Conservation (phyloP, 2,329 filamentous ascomycete genomes). For the Plectosphaerella plurivora region DNA sequence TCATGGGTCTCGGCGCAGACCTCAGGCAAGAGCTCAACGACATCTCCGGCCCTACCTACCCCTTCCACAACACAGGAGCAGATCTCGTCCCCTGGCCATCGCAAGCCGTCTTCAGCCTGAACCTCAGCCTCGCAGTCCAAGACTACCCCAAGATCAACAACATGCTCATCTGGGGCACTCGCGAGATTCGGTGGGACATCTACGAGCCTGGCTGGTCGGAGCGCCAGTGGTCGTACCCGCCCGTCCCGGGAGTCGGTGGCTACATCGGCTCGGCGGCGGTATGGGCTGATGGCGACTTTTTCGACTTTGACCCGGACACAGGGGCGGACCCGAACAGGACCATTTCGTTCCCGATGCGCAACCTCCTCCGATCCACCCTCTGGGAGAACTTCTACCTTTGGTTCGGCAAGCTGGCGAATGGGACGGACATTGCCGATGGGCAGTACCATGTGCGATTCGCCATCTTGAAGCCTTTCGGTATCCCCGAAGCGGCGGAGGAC, state of each 20-base stretch:
- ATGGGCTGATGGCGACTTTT: background rate
- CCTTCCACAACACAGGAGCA: no score
- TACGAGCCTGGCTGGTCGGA: constrained; percentile 3
- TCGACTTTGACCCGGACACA: constrained; percentile 1
- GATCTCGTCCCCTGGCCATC: no score
- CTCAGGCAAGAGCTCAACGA: background rate
- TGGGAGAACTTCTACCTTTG: constrained; percentile 24
- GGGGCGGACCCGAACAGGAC: constrained; percentile 17
- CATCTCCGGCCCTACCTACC: background rate
- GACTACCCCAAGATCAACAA: constrained; percentile 13
- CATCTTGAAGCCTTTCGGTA: constrained; percentile 34
- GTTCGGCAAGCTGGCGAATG: constrained; percentile 38
- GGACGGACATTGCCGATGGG: constrained; percentile 32
- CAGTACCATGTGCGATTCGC: constrained; percentile 36
- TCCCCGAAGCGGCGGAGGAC: constrained; percentile 32
- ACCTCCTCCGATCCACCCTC: constrained; percentile 12
- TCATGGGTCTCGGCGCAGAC: background rate
- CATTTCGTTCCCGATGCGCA: constrained; percentile 17
- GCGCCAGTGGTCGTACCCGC: constrained; percentile 1
- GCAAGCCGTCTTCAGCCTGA: constrained; percentile 29
- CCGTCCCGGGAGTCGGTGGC: constrained; percentile 3
- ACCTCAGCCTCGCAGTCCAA: constrained; percentile 50
- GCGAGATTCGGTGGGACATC: constrained; percentile 7
- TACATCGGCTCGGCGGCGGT: constrained; percentile 1
- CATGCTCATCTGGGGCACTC: constrained; percentile 13